Conservation (phyloP, 1,284 basidiomycete species). For the Fistulina hepatica region DNA sequence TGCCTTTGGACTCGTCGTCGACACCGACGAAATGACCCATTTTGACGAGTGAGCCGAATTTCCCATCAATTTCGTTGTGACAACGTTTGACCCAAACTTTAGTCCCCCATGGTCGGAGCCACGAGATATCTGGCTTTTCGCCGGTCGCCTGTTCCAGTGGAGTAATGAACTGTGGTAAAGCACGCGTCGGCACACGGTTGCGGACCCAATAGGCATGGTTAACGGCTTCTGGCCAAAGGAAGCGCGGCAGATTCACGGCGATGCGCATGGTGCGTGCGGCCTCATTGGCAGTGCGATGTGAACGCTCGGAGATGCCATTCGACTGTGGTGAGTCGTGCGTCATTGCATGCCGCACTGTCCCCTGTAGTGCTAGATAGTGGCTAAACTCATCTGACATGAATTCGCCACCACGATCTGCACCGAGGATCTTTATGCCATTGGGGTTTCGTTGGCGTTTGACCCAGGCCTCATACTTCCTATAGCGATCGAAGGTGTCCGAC, state of each 20-base stretch:
- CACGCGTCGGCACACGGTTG: neutral
- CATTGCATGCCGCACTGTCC: slow-evolving; percentile 18
- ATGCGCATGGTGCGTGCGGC: slow-evolving; percentile 14
- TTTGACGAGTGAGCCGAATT: no score
- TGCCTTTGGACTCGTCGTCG: slow-evolving; percentile 13
- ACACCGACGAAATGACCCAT: slow-evolving; percentile 15
- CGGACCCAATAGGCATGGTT: neutral
- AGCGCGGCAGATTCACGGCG: neutral
- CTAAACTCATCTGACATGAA: slow-evolving; percentile 15
- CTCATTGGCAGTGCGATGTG: slow-evolving; percentile 19
- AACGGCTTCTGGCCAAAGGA: slow-evolving; percentile 2
- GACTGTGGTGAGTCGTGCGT: slow-evolving; percentile 22
- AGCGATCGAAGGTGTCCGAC: slow-evolving; percentile 13
- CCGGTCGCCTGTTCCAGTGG: slow-evolving; percentile 14
- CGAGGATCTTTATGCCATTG: slow-evolving; percentile 13
- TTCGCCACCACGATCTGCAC: slow-evolving; percentile 20
- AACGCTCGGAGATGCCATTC: slow-evolving; percentile 22
- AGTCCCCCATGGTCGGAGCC: slow-evolving; percentile 17
- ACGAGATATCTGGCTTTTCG: slow-evolving; percentile 16
- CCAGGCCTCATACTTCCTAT: slow-evolving; percentile 15
- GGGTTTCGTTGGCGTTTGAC: slow-evolving; percentile 11
- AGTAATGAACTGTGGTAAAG: slow-evolving; percentile 11
- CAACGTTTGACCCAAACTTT: slow-evolving; percentile 17
- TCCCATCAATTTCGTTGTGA: no score
- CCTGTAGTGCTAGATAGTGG: slow-evolving; percentile 13